These are phyloP conservation scores for Didymella segeticola DNA, from an alignment of 2,329 filamentous ascomycete species.

Conservation along the genomic window DNA sequence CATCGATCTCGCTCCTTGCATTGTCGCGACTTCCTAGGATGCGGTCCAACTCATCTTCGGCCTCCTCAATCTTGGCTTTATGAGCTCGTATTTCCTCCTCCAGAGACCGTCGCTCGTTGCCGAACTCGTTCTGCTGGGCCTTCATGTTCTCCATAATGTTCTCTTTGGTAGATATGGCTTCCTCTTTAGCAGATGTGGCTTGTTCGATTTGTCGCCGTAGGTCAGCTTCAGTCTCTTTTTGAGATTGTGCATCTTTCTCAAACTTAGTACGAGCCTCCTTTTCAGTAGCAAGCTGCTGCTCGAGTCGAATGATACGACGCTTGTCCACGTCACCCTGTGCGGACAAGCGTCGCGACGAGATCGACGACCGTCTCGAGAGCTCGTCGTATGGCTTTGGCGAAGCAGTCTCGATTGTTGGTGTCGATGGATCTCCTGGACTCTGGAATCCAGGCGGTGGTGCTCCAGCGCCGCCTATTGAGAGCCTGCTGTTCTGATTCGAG, in stretches of 20 bases:
- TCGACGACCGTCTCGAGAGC: conserved; percentile 64
- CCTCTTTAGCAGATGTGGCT: conserved; percentile 88
- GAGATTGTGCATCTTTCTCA: conserved; percentile 71
- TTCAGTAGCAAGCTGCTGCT: conserved; percentile 78
- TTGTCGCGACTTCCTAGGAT: conserved; percentile 83
- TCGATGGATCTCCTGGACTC: conserved; percentile 46
- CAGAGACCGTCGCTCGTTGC: conserved; percentile 81
- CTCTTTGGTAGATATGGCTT: conserved; percentile 89
- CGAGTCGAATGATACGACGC: conserved; percentile 70
- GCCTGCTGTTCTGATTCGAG: conserved; percentile 67
- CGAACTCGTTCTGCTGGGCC: conserved; percentile 85
- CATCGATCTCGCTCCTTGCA: conserved; percentile 74
- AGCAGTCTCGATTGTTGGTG: conserved; percentile 43
- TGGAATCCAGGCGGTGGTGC: conserved; percentile 47
- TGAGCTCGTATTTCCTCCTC: conserved; percentile 80
- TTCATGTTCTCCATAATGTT: conserved; percentile 96
- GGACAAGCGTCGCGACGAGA: conserved; percentile 67
- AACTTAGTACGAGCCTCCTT: conserved; percentile 70
- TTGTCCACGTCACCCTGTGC: conserved; percentile 66
- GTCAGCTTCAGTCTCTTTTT: conserved; percentile 62
- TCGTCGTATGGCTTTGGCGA: conserved; percentile 51
- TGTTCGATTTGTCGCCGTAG: conserved; percentile 78
- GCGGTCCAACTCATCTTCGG: conserved; percentile 90
- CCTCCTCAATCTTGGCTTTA: conserved; percentile 80
- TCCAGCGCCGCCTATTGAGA: conserved; percentile 59